Base-by-base conservation (phyloP, 2,329 filamentous ascomycete species). In the Paecilomyces formosus region DNA sequence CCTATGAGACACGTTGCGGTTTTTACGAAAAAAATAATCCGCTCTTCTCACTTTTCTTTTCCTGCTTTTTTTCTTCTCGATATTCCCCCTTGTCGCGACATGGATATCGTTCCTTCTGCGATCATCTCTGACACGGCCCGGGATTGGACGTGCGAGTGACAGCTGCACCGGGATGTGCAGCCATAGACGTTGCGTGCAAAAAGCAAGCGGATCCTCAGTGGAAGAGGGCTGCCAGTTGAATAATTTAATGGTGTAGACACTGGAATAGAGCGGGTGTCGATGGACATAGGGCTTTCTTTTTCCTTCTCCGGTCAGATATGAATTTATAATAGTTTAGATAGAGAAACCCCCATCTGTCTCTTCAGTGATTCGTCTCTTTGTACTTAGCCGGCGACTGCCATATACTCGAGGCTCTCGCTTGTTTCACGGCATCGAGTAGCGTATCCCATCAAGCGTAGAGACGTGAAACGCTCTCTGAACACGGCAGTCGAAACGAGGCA, bases 21-120 rank as follows among this genome's bases (percentile, higher is more conserved):
- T 56, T 22, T 52, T 22, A 28, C 22, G 55, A 30, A 31, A 21
- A 31, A 54, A 45, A 8, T 45, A 45, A 45, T 6, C 39, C 39
- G 39, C 39, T 45, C 39, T 45, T 53, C 12, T 26, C 51, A 9
- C 9, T 53, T 53, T 33, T 45, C 39, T 45, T 62, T 58, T 57
- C 54, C 58, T 63, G 62, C 60, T 55, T 62, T 57, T 26, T 30
- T 59, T 62, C 57, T 57, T 61, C 61, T 63, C n/a, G 15, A 45
- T 45, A 45, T 45, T 45, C 39, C 39, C 30, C 39, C 39, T 45
- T 45, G 39, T 45, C 39, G 39, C 39, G 39, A 45, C 39, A 45
- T 45, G 39, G 18, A 45, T 21, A 45, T 45, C 39, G 39, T 52
- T 28, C 50, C 26, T 52, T 21, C 13, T 24, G 13, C 50, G 50